Percentiles rank a stretch among this genome's conserved stretches.
These are phyloP conservation scores for Scytalidium sp. DNA, from an alignment of 2,329 filamentous ascomycete species.

Conservation along the genomic window DNA sequence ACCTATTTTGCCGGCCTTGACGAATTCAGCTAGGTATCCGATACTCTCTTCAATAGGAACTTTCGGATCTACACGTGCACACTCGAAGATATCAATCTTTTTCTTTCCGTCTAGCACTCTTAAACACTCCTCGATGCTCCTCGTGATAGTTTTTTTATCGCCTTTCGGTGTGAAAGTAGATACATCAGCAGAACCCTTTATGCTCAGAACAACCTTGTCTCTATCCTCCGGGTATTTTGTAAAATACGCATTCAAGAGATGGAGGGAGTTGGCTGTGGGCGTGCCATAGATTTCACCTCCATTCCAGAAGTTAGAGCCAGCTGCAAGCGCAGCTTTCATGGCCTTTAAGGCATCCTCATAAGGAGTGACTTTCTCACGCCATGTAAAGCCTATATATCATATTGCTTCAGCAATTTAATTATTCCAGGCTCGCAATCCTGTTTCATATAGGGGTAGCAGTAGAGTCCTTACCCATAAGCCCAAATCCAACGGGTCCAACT, in stretches of 20 bases:
- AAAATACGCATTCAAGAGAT: conserved; percentile 61
- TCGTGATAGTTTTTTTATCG: conserved; percentile 33
- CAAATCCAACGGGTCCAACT: conserved; percentile 23
- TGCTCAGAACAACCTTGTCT: conserved; percentile 55
- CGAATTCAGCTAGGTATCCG: conserved; percentile 20
- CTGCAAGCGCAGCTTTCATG: conserved; percentile 49
- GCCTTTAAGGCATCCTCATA: conserved; percentile 50
- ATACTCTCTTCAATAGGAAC: conserved; percentile 30
- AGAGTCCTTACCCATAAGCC: conserved; percentile 16
- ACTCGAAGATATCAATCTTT: conserved; percentile 50
- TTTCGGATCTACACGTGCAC: conserved; percentile 43
- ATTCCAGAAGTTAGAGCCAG: conserved; percentile 53
- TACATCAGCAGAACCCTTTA: no score
- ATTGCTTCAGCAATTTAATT: no score
- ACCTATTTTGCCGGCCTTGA: conserved; percentile 34
- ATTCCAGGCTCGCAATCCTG: no score
- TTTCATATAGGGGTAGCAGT: not conserved
- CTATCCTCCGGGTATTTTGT: conserved; percentile 61
- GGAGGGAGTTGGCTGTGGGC: conserved; percentile 54
- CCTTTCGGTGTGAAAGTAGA: no score
- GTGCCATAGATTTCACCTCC: conserved; percentile 64
- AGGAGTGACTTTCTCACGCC: conserved; percentile 28
- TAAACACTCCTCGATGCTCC: conserved; percentile 52
- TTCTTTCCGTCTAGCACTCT: conserved; percentile 37
- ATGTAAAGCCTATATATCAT: conserved; percentile 26